A percentile compares a stretch with the other conserved stretches of the same genome.
phyloP scores from a whole-genome alignment of 768 basidiomycete genomes.

The Suillus occidentalis region DNA sequence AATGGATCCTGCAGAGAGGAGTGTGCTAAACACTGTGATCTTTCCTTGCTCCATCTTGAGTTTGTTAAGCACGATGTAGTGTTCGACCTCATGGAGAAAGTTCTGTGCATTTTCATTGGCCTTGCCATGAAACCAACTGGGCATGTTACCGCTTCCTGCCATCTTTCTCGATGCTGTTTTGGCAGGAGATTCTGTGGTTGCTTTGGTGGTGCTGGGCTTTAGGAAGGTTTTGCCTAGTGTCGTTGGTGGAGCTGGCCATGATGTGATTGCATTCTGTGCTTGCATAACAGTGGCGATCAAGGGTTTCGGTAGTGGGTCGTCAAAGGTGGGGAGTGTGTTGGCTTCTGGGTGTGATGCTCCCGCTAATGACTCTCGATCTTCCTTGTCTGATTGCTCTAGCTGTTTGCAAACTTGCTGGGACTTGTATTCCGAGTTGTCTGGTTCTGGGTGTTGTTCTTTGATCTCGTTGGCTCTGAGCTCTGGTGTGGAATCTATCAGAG shows the following conservation, averaged over 20 bases:
- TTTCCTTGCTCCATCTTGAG: not conserved
- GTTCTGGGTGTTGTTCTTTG: not conserved
- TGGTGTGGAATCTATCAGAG: not conserved
- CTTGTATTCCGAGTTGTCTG: not conserved
- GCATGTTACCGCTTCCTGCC: not conserved
- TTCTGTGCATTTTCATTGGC: not conserved
- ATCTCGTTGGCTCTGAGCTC: not conserved
- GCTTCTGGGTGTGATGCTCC: not conserved
- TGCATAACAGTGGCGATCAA: rapidly evolving
- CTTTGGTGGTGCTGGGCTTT: not conserved
- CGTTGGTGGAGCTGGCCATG: not conserved
- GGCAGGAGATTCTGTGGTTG: not conserved
- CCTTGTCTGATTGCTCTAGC: not conserved
- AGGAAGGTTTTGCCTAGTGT: not conserved
- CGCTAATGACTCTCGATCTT: not conserved
- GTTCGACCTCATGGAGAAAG: not conserved
- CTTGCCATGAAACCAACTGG: not conserved
- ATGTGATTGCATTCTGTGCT: rapidly evolving
- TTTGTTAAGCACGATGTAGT: not conserved
- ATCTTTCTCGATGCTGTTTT: not conserved
- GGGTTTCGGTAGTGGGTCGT: not conserved
- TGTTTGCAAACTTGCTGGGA: not conserved
- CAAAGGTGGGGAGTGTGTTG: not conserved
- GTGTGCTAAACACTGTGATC: not conserved
- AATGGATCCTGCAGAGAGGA: not conserved